Evolutionary conservation across 306 rosid species (phyloP).

Genomic region (Acacia confusa): DNA sequence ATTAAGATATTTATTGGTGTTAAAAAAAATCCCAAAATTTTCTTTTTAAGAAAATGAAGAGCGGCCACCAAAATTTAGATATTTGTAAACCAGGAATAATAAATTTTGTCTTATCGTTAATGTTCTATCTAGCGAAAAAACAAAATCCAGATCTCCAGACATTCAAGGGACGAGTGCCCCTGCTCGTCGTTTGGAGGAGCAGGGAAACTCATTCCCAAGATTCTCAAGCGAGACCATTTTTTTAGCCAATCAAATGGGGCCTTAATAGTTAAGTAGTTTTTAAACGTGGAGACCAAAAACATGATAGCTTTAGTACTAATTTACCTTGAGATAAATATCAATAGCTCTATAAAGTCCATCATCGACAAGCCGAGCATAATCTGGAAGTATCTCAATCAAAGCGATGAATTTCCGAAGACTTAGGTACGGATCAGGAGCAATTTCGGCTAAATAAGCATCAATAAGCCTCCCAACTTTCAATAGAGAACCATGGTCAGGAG

Average conservation of each 20-base stretch:
- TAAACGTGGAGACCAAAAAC: not conserved
- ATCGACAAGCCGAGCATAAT: conserved; percentile 81
- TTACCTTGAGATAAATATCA: conserved; percentile 84
- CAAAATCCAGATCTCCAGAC: too few species aligned
- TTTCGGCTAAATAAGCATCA: conserved; percentile 86
- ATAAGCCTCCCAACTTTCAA: conserved; percentile 80
- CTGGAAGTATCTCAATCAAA: conserved; percentile 76
- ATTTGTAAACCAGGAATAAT: too few species aligned
- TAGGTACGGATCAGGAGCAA: conserved; percentile 78
- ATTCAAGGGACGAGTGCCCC: too few species aligned
- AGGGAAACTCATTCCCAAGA: too few species aligned
- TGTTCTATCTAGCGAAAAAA: too few species aligned
- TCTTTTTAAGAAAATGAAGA: too few species aligned
- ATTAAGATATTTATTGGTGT: too few species aligned
- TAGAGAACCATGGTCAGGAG: conserved; percentile 63
- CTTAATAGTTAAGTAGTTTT: not conserved
- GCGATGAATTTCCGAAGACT: conserved; percentile 60
- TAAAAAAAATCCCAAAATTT: too few species aligned
- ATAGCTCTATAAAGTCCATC: conserved; percentile 87
- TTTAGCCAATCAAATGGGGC: not conserved
- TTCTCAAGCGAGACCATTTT: not conserved
- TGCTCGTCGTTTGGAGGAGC: too few species aligned
- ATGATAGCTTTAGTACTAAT: not conserved
- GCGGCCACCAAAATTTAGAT: too few species aligned
- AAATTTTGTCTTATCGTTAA: too few species aligned